Base-by-base conservation (phyloP, 331 rosid genomes). In the Malus hybrid region DNA sequence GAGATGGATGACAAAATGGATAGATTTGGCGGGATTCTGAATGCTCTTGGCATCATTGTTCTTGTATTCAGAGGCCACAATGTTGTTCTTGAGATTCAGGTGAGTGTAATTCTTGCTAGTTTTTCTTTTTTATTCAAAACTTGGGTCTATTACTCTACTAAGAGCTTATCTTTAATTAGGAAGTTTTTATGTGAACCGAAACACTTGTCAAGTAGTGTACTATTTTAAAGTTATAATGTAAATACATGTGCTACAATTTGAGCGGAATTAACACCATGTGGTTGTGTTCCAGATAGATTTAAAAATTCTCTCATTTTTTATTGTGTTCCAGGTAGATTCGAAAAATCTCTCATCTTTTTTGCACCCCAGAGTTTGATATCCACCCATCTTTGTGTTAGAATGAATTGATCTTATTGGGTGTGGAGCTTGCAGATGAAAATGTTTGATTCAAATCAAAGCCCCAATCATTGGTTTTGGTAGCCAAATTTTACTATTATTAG, bases 51-150 rank as follows among this genome's bases (percentile, higher is more conserved):
- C 24, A 81, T 80, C 71, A 74, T 88, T 62, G 8, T 81, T 14
- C 83, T 90, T 6, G 70, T 85, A 2, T 88, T 88, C 63, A 82
- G 90, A 84, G 97, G 97, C 9, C 97, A 92, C 52, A 92, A 92
- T 44, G 69, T 92, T 56, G 27, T 90, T 60, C 97, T 92, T 22
- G 97, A 90, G 78, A 92, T 92, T 33, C 97, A 91, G 88, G 93
- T 79, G 12, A 68, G 80, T 10, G 48, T 42, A 20, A 0, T 10
- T 19, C 5, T 31, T 7, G 33, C 33, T 33, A 2, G 0, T 16
- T 16, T 44, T 46, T 29, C 11, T 10, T 1, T 13, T 13, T 62
- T 19, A 28, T 20, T 42, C 14, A 42, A 42, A 10, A 10, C 13
- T 42, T 3, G 48, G 14, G 14, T 42, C 14, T 3, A 42, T 42